Percentiles rank a stretch among this genome's conserved stretches.
These are phyloP conservation scores for Saturnispora silvae DNA, from an alignment of 805 yeast genomes.

Conservation along the genomic window DNA sequence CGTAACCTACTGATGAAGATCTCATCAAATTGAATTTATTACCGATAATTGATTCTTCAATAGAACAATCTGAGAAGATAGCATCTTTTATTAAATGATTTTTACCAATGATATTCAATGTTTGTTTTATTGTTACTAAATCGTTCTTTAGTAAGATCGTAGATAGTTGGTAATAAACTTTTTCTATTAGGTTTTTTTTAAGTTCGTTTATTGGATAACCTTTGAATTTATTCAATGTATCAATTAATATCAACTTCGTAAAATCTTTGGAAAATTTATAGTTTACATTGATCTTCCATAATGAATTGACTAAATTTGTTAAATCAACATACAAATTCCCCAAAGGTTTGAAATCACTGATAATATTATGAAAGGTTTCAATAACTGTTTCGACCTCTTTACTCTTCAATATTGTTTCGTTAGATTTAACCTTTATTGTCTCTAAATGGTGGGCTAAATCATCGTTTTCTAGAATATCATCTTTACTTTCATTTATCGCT, in stretches of 20 bases:
- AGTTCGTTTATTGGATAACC: conserved; percentile 24
- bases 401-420: conserved; percentile 41
- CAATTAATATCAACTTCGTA: background rate
- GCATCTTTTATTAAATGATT: background rate
- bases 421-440: conserved; percentile 51
- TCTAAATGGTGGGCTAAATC: conserved; percentile 51
- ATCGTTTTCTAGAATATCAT: conserved; percentile 60
- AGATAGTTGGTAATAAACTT: conserved; percentile 35
- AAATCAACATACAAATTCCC: conserved; percentile 46
- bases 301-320: conserved; percentile 34
- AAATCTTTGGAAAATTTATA: conserved; percentile 29
- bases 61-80: conserved; percentile 13
- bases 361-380: conserved; percentile 38
- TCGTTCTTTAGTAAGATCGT: conserved; percentile 38
- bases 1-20: conserved; percentile 52
- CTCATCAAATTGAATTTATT: conserved; percentile 39
- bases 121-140: conserved; percentile 30
- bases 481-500: conserved; percentile 45
- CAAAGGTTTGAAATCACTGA: conserved; percentile 39
- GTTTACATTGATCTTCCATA: conserved; percentile 35
- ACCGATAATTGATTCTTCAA: conserved; percentile 16
- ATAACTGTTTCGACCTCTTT: conserved; percentile 45
- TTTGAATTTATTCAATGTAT: background rate
- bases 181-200: conserved; percentile 32
- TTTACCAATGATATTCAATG: conserved; percentile 15